These are phyloP conservation scores for Monilinia fructicola DNA, from an alignment of 2,329 filamentous ascomycete species.

Conservation along the genomic window DNA sequence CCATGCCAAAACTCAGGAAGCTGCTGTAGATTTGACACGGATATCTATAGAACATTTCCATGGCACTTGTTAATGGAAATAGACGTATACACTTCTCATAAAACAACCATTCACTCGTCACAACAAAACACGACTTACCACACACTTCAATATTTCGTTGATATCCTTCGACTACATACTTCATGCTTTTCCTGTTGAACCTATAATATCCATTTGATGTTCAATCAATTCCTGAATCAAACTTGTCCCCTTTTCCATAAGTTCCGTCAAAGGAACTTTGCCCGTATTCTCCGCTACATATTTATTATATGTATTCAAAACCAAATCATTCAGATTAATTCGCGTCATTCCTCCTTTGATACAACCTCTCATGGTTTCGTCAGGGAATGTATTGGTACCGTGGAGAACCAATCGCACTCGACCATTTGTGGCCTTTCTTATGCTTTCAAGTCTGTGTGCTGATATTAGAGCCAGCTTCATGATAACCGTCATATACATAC, in stretches of 20 bases:
- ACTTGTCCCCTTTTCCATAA: constrained; percentile 36
- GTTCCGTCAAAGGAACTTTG: constrained; percentile 33
- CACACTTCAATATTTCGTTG: not conserved
- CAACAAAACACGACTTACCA: not conserved
- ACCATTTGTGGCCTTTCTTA: constrained; percentile 37
- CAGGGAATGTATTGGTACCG: constrained; percentile 54
- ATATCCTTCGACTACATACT: not conserved
- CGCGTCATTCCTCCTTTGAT: constrained; percentile 46
- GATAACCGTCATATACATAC: constrained; percentile 26
- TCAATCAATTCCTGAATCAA: constrained; percentile 35
- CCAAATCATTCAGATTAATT: constrained; percentile 38
- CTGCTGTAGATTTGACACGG: not conserved
- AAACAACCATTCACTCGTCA: not conserved
- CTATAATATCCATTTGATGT: constrained; percentile 36
- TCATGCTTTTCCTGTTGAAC: constrained; percentile 35
- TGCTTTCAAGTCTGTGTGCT: constrained; percentile 23
- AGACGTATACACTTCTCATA: not conserved
- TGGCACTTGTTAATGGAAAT: not conserved
- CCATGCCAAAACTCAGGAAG: not conserved
- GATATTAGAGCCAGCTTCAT: not conserved
- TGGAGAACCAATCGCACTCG: constrained; percentile 53
- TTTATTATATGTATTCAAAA: constrained; percentile 34
- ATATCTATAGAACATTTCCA: not conserved
- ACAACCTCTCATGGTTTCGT: constrained; percentile 53
- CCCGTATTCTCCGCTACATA: constrained; percentile 32